These are phyloP conservation scores for Amniculicola lignicola DNA, from an alignment of 495 filamentous ascomycete genomes.

Conservation along the genomic window DNA sequence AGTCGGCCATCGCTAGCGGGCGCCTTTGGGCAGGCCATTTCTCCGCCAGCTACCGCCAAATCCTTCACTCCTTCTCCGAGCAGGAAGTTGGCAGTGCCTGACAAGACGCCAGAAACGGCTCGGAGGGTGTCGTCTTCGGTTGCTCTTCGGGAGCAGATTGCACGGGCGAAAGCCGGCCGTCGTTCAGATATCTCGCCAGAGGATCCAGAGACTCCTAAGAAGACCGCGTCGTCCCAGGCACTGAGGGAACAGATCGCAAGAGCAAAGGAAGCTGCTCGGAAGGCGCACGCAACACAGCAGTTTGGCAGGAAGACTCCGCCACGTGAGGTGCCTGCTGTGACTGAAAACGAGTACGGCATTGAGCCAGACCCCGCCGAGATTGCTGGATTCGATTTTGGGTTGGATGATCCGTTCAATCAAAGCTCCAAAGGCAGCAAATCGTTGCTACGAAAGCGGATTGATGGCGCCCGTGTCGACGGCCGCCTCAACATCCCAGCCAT, in stretches of 20 bases:
- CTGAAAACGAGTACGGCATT: slow-evolving; percentile 19
- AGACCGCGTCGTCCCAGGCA: slow-evolving; percentile 28
- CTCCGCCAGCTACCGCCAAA: slow-evolving; percentile 15
- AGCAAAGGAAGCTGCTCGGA: slow-evolving; percentile 24
- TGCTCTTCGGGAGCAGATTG: slow-evolving; percentile 84
- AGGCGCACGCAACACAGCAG: slow-evolving; percentile 35
- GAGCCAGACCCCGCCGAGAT: slow-evolving; percentile 57
- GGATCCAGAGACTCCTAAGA: slow-evolving; percentile 18
- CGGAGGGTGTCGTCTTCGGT: slow-evolving; percentile 60
- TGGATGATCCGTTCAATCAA: slow-evolving; percentile 43
- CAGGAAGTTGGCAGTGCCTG: background rate
- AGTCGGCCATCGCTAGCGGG: slow-evolving; percentile 56
- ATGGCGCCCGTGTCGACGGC: slow-evolving; percentile 72
- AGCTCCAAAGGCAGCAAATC: slow-evolving; percentile 44
- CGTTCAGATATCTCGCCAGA: slow-evolving; percentile 52
- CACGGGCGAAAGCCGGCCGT: slow-evolving; percentile 85
- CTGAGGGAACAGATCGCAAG: slow-evolving; percentile 35
- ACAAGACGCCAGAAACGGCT: slow-evolving; percentile 19
- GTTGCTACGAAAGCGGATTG: slow-evolving; percentile 70
- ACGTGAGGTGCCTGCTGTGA: slow-evolving; percentile 18
- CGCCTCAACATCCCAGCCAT: slow-evolving; percentile 86
- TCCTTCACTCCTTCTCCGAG: slow-evolving; percentile 25
- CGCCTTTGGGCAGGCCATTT: slow-evolving; percentile 43
- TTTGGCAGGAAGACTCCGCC: slow-evolving; percentile 7
- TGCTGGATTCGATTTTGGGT: slow-evolving; percentile 38